Conservation (phyloP, 140 eudicot species). For the Senecio squalidus region DNA sequence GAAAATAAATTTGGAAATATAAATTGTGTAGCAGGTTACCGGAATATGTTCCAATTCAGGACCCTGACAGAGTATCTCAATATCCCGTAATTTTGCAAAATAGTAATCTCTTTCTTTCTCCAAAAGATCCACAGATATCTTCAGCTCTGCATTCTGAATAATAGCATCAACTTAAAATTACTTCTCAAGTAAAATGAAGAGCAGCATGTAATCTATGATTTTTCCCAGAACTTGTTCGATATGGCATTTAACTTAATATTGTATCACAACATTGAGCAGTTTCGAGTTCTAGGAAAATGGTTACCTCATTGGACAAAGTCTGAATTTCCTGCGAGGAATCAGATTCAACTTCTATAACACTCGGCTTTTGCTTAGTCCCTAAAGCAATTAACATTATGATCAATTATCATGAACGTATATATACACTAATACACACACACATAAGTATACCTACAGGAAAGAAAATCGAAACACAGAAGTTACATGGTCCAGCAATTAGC, state of each 20-base stretch:
- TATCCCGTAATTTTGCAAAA: conserved; percentile 77
- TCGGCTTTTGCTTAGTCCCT: conserved; percentile 50
- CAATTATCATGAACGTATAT: neutral
- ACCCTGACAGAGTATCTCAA: conserved; percentile 81
- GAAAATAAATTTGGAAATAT: neutral
- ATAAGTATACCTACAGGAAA: neutral
- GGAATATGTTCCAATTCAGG: conserved; percentile 66
- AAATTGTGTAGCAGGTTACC: conserved; percentile 30
- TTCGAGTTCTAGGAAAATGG: neutral
- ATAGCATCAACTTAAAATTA: conserved; percentile 6
- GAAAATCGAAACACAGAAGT: neutral
- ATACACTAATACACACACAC: neutral
- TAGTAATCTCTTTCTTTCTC: conserved; percentile 94
- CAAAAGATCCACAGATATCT: conserved; percentile 73
- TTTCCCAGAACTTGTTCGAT: too few species aligned
- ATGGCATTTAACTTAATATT: neutral
- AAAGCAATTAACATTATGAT: conserved; percentile 18
- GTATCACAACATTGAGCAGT: neutral
- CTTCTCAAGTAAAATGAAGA: neutral
- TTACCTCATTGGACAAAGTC: conserved; percentile 72
- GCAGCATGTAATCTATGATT: too few species aligned
- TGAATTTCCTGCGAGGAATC: conserved; percentile 53
- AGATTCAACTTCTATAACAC: conserved; percentile 18
- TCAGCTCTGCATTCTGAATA: conserved; percentile 68
- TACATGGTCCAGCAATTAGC: neutral